These are phyloP conservation scores for Plasmodium gaboni DNA, from an alignment of 169 alveolate genomes.

Conservation along the genomic window DNA sequence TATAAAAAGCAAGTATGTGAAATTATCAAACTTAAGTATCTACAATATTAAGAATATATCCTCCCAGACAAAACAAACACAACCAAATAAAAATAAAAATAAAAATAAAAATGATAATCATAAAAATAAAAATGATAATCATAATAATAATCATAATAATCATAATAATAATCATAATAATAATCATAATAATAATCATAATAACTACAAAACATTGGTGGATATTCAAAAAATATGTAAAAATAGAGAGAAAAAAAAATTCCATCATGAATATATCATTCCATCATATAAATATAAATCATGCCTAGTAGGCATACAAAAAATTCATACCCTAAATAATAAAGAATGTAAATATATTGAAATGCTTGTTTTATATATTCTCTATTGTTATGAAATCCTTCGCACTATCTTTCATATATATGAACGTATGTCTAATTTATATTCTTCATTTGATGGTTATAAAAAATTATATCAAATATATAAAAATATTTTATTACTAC, in stretches of 20 bases:
- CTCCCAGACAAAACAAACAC: neutral
- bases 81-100: neutral
- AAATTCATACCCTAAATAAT: constrained; percentile 1
- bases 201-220: too few species aligned
- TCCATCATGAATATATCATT: neutral
- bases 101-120: neutral
- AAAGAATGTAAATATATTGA: constrained; percentile 33
- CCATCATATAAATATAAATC: constrained; percentile 9
- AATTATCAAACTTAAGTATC: constrained; percentile 29
- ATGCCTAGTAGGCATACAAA: constrained; percentile 52
- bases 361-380: constrained; percentile 18
- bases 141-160: too few species aligned
- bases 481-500: constrained; percentile 22
- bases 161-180: too few species aligned
- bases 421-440: constrained; percentile 29
- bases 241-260: constrained; percentile 8
- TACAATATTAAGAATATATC: neutral
- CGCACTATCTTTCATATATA: constrained; percentile 33
- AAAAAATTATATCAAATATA: constrained; percentile 26
- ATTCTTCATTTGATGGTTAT: constrained; percentile 31
- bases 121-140: too few species aligned
- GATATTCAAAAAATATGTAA: constrained; percentile 7
- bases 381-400: constrained; percentile 17
- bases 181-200: too few species aligned
- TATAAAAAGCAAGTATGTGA: constrained; percentile 27